Conservation (phyloP, 306 rosid genomes). For the Trifolium repens region DNA sequence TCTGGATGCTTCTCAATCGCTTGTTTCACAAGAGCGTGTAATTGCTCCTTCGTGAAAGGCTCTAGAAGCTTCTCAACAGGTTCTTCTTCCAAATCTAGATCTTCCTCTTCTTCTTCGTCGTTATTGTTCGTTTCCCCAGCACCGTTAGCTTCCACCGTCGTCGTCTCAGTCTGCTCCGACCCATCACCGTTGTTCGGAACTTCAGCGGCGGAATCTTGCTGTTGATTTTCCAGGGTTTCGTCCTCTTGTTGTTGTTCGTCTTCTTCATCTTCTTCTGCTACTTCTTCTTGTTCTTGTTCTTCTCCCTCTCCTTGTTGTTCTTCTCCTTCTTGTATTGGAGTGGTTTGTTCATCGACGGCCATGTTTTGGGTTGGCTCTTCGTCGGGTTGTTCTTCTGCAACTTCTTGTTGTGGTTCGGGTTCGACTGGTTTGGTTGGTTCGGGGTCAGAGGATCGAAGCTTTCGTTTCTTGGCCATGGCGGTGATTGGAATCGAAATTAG, state of each 20-base stretch:
- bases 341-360: constrained; percentile 46
- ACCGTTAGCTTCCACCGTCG: constrained; percentile 43
- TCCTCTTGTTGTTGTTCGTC: constrained; percentile 7
- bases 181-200: constrained; percentile 3
- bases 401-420: constrained; percentile 31
- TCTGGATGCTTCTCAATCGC: constrained; percentile 62
- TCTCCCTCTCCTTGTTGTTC: background rate
- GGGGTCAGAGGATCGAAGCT: constrained; percentile 65
- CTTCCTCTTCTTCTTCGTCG: constrained; percentile 46
- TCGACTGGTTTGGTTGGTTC: constrained; percentile 50
- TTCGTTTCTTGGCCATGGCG: constrained; percentile 80
- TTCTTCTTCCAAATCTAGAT: constrained; percentile 54
- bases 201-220: constrained; percentile 7
- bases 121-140: constrained; percentile 9
- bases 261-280: background rate
- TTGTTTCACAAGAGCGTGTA: constrained; percentile 55
- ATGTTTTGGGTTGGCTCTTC: constrained; percentile 27
- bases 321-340: background rate
- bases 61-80: constrained; percentile 72
- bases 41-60: constrained; percentile 73
- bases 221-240: constrained; percentile 39
- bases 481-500: constrained; percentile 39
- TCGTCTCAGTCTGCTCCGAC: constrained; percentile 12
- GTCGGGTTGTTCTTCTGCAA: background rate
- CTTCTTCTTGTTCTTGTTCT: background rate